Evolutionary conservation across 495 filamentous ascomycete species (phyloP).

Genomic region (Cercophora newfieldiana): DNA sequence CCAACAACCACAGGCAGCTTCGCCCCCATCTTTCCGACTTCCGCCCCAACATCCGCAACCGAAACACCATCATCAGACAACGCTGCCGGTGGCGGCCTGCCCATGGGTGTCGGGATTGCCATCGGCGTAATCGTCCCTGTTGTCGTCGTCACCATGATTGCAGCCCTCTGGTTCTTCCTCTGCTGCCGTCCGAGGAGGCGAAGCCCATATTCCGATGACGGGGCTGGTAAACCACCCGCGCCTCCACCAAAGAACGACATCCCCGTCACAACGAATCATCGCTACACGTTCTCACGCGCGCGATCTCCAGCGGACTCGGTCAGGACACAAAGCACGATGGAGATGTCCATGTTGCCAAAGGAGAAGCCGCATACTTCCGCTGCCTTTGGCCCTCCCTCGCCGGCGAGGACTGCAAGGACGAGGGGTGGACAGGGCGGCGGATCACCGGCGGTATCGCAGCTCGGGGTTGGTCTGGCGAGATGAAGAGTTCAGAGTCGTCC

Average conservation of each 20-base stretch:
- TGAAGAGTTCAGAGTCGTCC: background rate
- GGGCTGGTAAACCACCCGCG: background rate
- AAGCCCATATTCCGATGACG: conserved; percentile 1
- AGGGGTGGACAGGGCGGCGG: background rate
- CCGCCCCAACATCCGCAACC: background rate
- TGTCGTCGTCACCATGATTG: conserved; percentile 13
- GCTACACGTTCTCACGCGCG: conserved; percentile 4
- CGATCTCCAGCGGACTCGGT: conserved; percentile 1
- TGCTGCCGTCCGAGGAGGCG: conserved; percentile 11
- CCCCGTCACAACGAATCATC: background rate
- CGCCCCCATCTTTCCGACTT: background rate
- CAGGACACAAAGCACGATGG: background rate
- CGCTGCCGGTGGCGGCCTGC: background rate
- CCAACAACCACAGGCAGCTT: background rate
- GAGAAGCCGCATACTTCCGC: background rate
- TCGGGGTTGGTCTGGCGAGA: background rate
- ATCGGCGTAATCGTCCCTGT: conserved; percentile 19
- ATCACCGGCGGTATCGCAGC: background rate
- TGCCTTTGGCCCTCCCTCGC: background rate
- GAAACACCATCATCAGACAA: background rate
- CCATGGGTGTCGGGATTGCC: conserved; percentile 14
- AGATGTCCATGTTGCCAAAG: background rate
- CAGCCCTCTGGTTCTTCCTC: conserved; percentile 14
- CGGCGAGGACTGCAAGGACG: background rate
- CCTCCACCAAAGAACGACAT: background rate